These are phyloP conservation scores for Podospora sp. DNA, from an alignment of 495 filamentous ascomycete species.

Conservation along the genomic window DNA sequence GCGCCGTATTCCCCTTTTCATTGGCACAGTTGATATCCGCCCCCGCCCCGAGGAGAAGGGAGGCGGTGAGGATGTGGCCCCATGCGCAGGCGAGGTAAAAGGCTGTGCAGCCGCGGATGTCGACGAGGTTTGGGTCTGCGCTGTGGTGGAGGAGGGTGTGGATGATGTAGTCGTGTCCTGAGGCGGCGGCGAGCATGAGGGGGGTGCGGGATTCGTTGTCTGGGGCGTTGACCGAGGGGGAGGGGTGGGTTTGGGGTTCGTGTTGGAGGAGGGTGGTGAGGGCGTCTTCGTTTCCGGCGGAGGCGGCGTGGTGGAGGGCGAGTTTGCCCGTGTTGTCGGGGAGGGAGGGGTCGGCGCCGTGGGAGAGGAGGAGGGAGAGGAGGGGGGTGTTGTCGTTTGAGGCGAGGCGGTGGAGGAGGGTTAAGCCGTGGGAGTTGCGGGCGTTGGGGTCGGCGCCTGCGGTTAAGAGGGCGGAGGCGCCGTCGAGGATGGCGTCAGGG, in stretches of 20 bases:
- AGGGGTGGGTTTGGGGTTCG: background rate
- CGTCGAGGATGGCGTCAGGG: background rate
- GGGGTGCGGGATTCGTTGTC: conserved; percentile 9
- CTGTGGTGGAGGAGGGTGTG: background rate
- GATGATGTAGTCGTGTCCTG: conserved; percentile 16
- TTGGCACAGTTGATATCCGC: conserved; percentile 19
- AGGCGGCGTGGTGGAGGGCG: conserved; percentile 31
- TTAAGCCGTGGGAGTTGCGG: background rate
- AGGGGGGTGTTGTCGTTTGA: background rate
- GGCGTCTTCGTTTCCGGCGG: conserved; percentile 12
- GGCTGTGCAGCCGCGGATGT: conserved; percentile 2
- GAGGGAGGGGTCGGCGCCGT: conserved; percentile 9
- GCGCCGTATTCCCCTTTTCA: conserved; percentile 17
- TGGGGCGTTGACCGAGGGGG: conserved; percentile 5
- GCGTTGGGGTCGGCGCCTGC: conserved; percentile 21
- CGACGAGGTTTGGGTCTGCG: background rate
- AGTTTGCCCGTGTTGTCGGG: conserved; percentile 26
- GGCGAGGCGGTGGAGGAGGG: conserved; percentile 14
- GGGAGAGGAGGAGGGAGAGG: conserved; percentile 1
- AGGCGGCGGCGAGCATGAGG: conserved; percentile 16
- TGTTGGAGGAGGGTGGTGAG: conserved; percentile 18
- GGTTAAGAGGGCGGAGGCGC: background rate
- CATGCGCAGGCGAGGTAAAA: conserved; percentile 21
- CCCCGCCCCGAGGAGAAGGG: conserved; percentile 14
- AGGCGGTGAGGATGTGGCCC: conserved; percentile 16